phyloP scores from a whole-genome alignment of 2,329 filamentous ascomycete species.

The Aspergillus spinulosporus region DNA sequence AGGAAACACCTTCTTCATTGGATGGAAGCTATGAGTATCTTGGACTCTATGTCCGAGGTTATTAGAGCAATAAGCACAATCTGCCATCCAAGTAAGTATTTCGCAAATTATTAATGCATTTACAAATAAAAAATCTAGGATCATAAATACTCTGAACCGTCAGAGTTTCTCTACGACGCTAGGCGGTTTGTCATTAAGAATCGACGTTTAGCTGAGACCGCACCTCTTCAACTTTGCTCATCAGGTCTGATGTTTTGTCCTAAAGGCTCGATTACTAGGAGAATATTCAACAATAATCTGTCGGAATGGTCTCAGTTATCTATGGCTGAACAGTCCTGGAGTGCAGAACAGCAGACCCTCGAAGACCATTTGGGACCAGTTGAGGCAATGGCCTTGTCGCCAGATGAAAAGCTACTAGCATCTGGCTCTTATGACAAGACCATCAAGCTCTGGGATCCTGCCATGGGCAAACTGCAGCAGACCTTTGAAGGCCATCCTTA shows the following conservation, averaged over 20 bases:
- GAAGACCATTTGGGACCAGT: neutral
- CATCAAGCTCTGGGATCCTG: neutral
- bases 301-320: conserved; percentile 15
- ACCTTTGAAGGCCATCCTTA: too few relatives aligned
- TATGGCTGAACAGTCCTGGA: too few relatives aligned
- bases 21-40: conserved; percentile 28
- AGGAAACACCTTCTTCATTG: conserved; percentile 29
- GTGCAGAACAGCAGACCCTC: neutral
- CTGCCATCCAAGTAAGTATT: conserved; percentile 13
- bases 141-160: conserved; percentile 7
- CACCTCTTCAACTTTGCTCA: conserved; percentile 42
- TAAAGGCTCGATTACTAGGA: conserved; percentile 26
- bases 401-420: conserved; percentile 10
- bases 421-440: conserved; percentile 10
- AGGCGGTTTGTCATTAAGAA: conserved; percentile 33
- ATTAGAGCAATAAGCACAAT: conserved; percentile 19
- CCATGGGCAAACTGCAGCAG: too few relatives aligned
- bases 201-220: conserved; percentile 27
- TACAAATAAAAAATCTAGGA: neutral
- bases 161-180: conserved; percentile 32
- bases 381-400: conserved; percentile 13
- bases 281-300: conserved; percentile 23
- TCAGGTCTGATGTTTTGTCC: conserved; percentile 38
- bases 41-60: conserved; percentile 21
- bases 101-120: neutral